Evolutionary conservation across 106 monocot species (phyloP).

Genomic region (Amphibolis antarctica): DNA sequence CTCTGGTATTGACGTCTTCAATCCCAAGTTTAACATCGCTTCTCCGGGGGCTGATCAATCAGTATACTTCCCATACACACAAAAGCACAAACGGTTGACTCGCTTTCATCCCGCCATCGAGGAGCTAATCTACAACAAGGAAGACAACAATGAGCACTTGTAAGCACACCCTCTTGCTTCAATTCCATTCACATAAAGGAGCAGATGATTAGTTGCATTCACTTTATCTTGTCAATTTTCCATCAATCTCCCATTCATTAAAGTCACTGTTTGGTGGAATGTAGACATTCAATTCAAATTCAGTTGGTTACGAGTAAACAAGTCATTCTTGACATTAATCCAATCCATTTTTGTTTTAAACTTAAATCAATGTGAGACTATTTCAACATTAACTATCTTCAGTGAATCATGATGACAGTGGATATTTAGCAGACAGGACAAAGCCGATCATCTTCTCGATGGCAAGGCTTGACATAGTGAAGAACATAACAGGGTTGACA

Average conservation of each 20-base stretch:
- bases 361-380: too few relatives aligned
- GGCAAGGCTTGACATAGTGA: constrained; percentile 92
- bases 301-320: too few relatives aligned
- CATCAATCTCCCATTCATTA: too few relatives aligned
- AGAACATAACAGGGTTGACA: constrained; percentile 81
- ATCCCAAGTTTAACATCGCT: constrained; percentile 98
- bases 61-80: constrained; percentile 89
- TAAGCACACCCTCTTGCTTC: constrained; percentile 12
- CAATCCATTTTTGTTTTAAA: too few relatives aligned
- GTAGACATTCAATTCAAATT: too few relatives aligned
- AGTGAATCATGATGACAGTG: constrained; percentile 44
- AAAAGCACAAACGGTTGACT: constrained; percentile 63
- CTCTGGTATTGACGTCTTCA: constrained; percentile 68
- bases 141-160: constrained; percentile 72
- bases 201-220: too few relatives aligned
- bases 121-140: constrained; percentile 57
- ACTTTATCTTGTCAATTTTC: too few relatives aligned
- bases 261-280: too few relatives aligned
- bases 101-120: constrained; percentile 56
- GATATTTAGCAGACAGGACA: constrained; percentile 52
- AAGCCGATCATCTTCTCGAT: constrained; percentile 97
- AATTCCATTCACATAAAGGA: not conserved
- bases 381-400: too few relatives aligned
- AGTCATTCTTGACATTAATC: too few relatives aligned
- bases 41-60: constrained; percentile 89